Evolutionary conservation across 306 rosid genomes (phyloP).

Genomic region (Luffa aegyptiaca): DNA sequence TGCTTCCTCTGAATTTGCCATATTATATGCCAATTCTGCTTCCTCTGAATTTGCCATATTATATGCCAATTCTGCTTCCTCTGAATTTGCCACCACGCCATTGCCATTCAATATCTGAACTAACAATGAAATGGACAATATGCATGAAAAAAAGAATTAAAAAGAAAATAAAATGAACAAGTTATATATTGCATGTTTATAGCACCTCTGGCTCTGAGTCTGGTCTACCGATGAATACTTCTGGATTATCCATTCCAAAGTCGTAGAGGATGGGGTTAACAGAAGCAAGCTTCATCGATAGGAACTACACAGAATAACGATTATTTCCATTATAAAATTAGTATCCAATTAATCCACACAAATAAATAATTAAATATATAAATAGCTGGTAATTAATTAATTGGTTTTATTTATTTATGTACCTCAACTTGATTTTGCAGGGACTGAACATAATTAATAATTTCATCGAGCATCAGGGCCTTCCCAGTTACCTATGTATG

Average conservation of each 20-base stretch:
- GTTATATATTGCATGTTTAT: not conserved
- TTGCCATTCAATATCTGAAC: not conserved
- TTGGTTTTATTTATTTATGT: not conserved
- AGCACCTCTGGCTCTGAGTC: not conserved
- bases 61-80: not conserved
- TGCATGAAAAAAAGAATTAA: too few relatives aligned
- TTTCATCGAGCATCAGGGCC: conserved; percentile 91
- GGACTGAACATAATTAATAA: conserved; percentile 66
- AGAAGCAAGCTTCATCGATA: conserved; percentile 82
- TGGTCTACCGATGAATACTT: not conserved
- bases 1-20: not conserved
- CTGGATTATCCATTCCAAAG: conserved; percentile 35
- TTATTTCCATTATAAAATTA: too few relatives aligned
- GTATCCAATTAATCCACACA: not conserved
- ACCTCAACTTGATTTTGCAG: conserved; percentile 97
- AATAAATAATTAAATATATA: not conserved
- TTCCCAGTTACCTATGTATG: conserved; percentile 60
- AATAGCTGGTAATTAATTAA: too few relatives aligned
- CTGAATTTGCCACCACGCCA: not conserved
- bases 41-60: not conserved
- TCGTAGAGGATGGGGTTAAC: conserved; percentile 52
- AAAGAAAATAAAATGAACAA: too few relatives aligned
- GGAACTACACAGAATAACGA: conserved; percentile 35
- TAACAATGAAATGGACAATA: too few relatives aligned
- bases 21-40: not conserved